A percentile compares a stretch with the other conserved stretches of the same genome.
Evolutionary conservation across 768 basidiomycete genomes (phyloP).

Genomic region (Agrocybe chaxingu): DNA sequence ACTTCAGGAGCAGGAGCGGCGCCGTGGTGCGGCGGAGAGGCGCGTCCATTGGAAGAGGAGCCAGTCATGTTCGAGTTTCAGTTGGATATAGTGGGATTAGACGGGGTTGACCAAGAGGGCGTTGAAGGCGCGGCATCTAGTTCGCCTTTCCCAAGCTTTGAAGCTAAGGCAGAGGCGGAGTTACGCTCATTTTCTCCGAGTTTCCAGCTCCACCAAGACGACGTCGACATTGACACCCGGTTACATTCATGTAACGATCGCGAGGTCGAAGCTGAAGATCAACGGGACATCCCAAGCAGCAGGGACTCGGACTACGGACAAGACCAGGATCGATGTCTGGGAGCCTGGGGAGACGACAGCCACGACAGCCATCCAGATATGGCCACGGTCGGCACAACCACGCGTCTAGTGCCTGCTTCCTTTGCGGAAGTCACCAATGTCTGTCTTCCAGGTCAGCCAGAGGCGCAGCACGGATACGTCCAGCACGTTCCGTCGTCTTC

Average conservation of each 20-base stretch:
- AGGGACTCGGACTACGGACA: background rate
- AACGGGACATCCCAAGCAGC: conserved; percentile 1
- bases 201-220: conserved; percentile 30
- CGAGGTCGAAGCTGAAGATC: background rate
- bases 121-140: conserved; percentile 1
- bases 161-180: background rate
- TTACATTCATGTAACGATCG: background rate
- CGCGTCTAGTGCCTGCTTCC: conserved; percentile 12
- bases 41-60: conserved; percentile 57
- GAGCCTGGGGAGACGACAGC: conserved; percentile 14
- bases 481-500: background rate
- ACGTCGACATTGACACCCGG: background rate
- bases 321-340: conserved; percentile 10
- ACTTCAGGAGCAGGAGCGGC: conserved; percentile 23
- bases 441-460: conserved; percentile 3
- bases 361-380: conserved; percentile 10
- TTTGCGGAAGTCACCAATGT: conserved; percentile 2
- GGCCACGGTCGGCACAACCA: conserved; percentile 13
- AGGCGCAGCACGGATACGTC: background rate
- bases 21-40: conserved; percentile 46
- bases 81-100: conserved; percentile 32
- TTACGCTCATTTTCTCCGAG: conserved; percentile 37
- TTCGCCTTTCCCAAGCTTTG: conserved; percentile 1
- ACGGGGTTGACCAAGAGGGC: conserved; percentile 7
- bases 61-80: conserved; percentile 69